These are phyloP conservation scores for Nakazawaea anatomiae DNA, from an alignment of 805 yeast genomes.

Conservation along the genomic window DNA sequence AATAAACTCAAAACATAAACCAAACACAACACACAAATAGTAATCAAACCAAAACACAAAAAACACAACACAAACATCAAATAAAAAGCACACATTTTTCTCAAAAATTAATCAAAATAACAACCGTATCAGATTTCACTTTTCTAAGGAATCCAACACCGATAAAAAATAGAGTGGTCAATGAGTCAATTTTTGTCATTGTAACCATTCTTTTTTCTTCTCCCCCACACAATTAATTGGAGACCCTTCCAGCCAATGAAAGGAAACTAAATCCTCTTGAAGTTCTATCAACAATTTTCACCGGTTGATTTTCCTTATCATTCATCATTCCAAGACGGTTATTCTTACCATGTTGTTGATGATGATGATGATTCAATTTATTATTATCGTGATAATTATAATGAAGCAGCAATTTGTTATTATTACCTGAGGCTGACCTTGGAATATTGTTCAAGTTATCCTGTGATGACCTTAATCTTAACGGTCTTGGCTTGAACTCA, in stretches of 20 bases:
- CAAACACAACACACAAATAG: background rate
- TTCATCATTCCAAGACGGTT: too few relatives aligned
- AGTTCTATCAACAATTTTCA: background rate
- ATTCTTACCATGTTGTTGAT: too few relatives aligned
- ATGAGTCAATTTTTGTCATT: too few relatives aligned
- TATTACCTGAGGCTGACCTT: background rate
- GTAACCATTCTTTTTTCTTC: too few relatives aligned
- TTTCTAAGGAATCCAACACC: background rate
- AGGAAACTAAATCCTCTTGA: slow-evolving; percentile 8
- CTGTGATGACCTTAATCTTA: slow-evolving; percentile 6
- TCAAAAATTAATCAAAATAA: background rate
- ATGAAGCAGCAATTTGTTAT: too few relatives aligned
- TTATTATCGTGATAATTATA: too few relatives aligned
- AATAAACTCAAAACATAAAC: background rate
- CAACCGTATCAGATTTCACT: background rate
- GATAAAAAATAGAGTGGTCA: background rate
- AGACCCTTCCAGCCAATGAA: slow-evolving; percentile 1
- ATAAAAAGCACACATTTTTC: background rate
- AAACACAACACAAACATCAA: background rate
- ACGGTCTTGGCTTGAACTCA: slow-evolving; percentile 9
- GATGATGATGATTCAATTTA: background rate
- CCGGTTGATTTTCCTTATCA: slow-evolving; percentile 4
- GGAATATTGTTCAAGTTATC: slow-evolving; percentile 8
- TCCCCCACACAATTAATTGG: background rate
- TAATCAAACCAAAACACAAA: background rate